Evolutionary conservation across 1,139 yeast species (phyloP).

Genomic region (Pichia cactophila): DNA sequence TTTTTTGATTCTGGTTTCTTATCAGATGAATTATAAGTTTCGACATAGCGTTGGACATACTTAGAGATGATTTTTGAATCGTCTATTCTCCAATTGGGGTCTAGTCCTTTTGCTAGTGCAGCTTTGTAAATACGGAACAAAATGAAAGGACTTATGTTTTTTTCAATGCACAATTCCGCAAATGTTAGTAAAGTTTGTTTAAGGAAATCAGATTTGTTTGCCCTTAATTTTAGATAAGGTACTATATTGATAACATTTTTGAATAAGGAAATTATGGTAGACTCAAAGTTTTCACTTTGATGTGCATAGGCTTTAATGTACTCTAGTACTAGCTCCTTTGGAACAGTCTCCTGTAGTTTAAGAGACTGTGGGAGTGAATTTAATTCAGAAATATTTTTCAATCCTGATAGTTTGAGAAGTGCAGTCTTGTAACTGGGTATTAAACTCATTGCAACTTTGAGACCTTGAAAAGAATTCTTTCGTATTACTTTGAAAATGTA

Average conservation of each 20-base stretch:
- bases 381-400: neutral
- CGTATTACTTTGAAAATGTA: constrained; percentile 2
- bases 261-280: constrained; percentile 3
- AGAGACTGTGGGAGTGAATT: neutral
- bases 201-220: neutral
- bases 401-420: constrained; percentile 1
- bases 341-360: neutral
- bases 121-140: constrained; percentile 4
- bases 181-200: constrained; percentile 1
- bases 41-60: neutral
- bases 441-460: constrained; percentile 1
- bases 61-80: neutral
- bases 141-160: neutral
- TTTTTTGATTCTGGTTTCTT: neutral
- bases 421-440: constrained; percentile 3
- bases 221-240: neutral
- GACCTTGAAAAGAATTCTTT: neutral
- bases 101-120: constrained; percentile 1
- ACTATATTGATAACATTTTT: neutral
- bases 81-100: constrained; percentile 2
- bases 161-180: neutral
- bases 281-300: neutral
- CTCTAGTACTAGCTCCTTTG: neutral
- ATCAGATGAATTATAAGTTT: neutral
- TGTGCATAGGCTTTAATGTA: constrained; percentile 1